Evolutionary conservation across 129 eudicot genomes (phyloP), one percentile per base, ranked within the genome.

Genomic region (Artemisia annua): DNA sequence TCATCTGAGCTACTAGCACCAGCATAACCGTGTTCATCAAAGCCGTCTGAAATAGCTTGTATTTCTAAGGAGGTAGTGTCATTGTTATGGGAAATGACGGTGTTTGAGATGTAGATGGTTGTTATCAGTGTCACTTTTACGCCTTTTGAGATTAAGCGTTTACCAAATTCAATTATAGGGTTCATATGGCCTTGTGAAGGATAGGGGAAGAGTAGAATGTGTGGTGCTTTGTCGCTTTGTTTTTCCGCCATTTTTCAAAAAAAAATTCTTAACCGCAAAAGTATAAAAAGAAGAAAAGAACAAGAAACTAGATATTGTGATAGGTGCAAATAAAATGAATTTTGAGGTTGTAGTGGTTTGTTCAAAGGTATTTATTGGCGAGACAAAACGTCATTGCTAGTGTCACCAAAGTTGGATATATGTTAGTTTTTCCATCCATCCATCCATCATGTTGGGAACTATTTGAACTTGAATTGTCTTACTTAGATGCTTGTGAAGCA

Each of bases 121-220:
- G 75, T 58, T 11, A 82, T 10, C 3, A 85, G 48, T 7, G 90
- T 82, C 16, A 76, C 60, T 58, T 61, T 64, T 1, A 82, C 52
- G 7, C 75, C 85, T 63, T 74, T 82, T 17, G 79, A 68, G 60
- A 67, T 51, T 1, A 84, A 43, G 22, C 78, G 73, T 46, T 78
- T 83, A 63, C 78, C 74, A 35, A 83, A 71, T 24, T 79, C 81
- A 28, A 79, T 16, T 19, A 75, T 2, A 13, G 87, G 87, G 63
- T 79, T 83, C 50, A 83, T 78, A 44, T 83, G 86, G 16, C 86
- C 80, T 83, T 83, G 83, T 48, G 67, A 16, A 30, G 86, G 75
- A 35, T 70, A 83, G 32, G 87, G 79, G 74, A 78, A 7, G 9
- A 78, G 80, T 19, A 73, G 28, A 17, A 83, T 62, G 9, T 75